Evolutionary conservation across 2,329 filamentous ascomycete species (phyloP), one percentile per base, ranked within the genome.

Genomic region (Diaporthe aspalathi): DNA sequence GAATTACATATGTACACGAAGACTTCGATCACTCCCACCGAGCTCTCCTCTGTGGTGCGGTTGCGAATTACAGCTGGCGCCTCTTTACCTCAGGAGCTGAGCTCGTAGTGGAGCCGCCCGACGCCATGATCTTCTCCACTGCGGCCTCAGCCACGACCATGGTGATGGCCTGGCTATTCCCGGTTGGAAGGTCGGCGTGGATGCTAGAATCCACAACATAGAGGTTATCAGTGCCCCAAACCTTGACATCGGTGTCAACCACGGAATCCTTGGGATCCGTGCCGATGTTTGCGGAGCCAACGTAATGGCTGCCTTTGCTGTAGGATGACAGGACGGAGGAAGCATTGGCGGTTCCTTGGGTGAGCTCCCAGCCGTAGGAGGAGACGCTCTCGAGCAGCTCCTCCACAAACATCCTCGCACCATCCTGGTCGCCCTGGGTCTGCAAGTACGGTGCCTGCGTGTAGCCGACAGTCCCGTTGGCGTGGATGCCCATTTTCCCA

Each of bases 191-290:
- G 73, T 91, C 91, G 0, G 91, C 91, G 81, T 92, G 91, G 76
- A 93, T 90, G 73, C 87, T 88, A 0, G 88, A 91, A 76, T 93
- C 91, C 5, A 93, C 89, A 17, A 92, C 87, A 76, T 90, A 92
- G 54, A 92, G 82, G 80, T 92, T 92, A 76, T 92, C 89, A 0
- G 88, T 92, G 47, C 90, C 90, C 76, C 89, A 92, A 7, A 92
- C 89, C 80, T 87, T 88, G 70, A 89, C 87, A 79, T 92, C 83
- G 14, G 84, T 78, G 74, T 92, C 90, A 1, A 92, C 90, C 2
- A 92, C 90, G 1, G 88, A 83, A 8, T 83, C 85, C 63, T 80
- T 74, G 11, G 86, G 85, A 70, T 89, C 85, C 0, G 81, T 82
- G 16, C 90, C 90, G 74, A 92, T 84, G 78, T 91, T 92, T 63